Evolutionary conservation across 2,329 filamentous ascomycete species (phyloP).

Genomic region (Leptographium lundbergii): DNA sequence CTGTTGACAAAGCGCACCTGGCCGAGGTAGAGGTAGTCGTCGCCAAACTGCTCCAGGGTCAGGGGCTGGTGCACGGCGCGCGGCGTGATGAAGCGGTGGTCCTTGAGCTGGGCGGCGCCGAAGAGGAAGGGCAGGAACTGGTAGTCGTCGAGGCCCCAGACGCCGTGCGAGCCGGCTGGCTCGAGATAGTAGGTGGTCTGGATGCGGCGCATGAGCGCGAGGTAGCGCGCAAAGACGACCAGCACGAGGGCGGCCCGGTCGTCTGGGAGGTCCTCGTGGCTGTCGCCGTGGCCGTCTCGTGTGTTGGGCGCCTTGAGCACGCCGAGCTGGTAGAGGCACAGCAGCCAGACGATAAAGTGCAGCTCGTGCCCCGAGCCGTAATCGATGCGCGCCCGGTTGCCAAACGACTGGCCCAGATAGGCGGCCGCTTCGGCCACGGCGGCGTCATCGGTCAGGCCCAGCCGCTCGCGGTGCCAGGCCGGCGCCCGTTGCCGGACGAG

Average conservation of each 20-base stretch:
- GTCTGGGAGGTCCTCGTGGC: background rate
- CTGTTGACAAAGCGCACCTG: conserved; percentile 91
- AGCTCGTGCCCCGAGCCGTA: conserved; percentile 96
- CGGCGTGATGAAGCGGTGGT: conserved; percentile 70
- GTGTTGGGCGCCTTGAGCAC: conserved; percentile 36
- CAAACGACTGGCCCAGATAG: conserved; percentile 75
- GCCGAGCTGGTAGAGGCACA: conserved; percentile 77
- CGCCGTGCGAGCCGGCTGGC: conserved; percentile 89
- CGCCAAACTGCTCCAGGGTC: conserved; percentile 71
- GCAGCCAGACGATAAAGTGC: conserved; percentile 91
- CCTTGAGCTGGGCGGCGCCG: conserved; percentile 76
- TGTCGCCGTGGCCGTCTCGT: background rate
- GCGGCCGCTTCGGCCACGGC: conserved; percentile 61
- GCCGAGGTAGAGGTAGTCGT: conserved; percentile 80
- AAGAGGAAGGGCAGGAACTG: conserved; percentile 95
- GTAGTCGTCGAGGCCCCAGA: conserved; percentile 97
- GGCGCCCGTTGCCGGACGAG: conserved; percentile 42
- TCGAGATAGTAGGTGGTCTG: conserved; percentile 94
- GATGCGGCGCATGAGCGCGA: conserved; percentile 73
- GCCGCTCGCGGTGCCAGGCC: conserved; percentile 46
- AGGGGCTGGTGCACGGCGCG: conserved; percentile 78
- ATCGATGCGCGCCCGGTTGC: conserved; percentile 78
- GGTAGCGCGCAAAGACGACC: conserved; percentile 68
- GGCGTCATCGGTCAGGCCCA: conserved; percentile 23
- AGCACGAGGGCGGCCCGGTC: conserved; percentile 69